Evolutionary conservation across 73 alveolate genomes (phyloP), one percentile per base, ranked within the genome.

Genomic region (Paramecium octaurelia): DNA sequence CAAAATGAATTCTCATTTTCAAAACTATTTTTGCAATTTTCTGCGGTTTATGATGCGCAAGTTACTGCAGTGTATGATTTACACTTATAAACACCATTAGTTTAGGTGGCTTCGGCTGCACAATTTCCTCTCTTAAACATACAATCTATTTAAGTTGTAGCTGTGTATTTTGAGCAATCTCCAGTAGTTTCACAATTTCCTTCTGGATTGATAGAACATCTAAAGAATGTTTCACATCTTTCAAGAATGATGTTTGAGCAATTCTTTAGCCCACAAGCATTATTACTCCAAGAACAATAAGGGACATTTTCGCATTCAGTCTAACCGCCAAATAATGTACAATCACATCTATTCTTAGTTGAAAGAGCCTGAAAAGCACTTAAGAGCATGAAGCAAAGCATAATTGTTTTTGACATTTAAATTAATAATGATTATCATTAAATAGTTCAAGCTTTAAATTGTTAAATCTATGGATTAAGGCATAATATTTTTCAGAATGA

Each of bases 1-100:
- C 84, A 64, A 14, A 64, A 64, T 12, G 84, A 31, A 64, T 64
- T 64, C 46, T 64, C 84, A 31, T 64, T 64, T n/a, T 64, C 84
- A 64, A 31, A 64, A 64, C 46, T 64, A 34, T 64, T 64, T 27
- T 64, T 64, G 24, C 84, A 64, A 64, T 64, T 64, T 11, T 27
- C 84, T 31, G 46, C 21, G 3, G 84, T 64, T 34, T 31, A 64
- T 12, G 42, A 12, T 11, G 84, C 18, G 8, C 84, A 64, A 24
- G 84, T 64, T 27, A 34, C 84, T 31, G 84, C 48, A 64, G 44
- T 64, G 27, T 64, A 64, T 1, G 84, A 31, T 64, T 11, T 34
- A 64, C 84, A 64, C 2, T 27, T 64, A n/a, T 31, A 64, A 6
- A 31, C 46, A 12, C 84, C 84, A 64, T 64, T 34, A 0, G 84